Evolutionary conservation across 768 basidiomycete species (phyloP), one percentile per base, ranked within the genome.

Genomic region (Russula brevipes): DNA sequence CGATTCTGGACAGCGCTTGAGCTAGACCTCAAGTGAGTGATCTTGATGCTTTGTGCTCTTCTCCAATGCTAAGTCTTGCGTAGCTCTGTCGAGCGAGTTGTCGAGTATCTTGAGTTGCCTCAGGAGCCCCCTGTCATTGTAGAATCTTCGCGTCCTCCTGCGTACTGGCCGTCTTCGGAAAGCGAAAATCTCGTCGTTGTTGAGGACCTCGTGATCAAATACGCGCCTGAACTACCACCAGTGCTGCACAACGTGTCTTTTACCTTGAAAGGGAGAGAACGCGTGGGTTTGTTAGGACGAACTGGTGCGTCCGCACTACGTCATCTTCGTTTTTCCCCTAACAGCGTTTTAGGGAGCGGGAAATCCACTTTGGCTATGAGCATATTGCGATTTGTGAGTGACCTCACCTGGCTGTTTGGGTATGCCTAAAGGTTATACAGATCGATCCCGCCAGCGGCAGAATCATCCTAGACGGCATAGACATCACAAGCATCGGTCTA

Each of bases 311-410:
- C 19, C 6, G 24, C 19, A 16, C 35, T 31, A 39, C 30, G 47
- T 44, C 52, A 9, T 6, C 14, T 44, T 63, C 36, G 45, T n/a
- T 4, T 11, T 55, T 16, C 54, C 50, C 63, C 17, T 66, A 54
- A 59, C 36, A 41, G 33, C 19, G 35, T 59, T 33, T 36, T 58
- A 81, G 87, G 88, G 4, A 89, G 87, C 65, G 89, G 89, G 14
- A 91, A 91, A 73, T 87, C 85, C 17, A 93, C 91, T 0, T 77
- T 95, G 56, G 91, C 91, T 0, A 91, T 91, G 89, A 88, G 88
- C 69, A 77, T 95, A 16, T 74, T 95, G 56, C 83, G 91, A 67
- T 94, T 95, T 69, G 86, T 87, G 68, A 57, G 85, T 78, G 33
- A 55, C 14, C 36, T 46, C 30, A 31, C 19, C 14, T 17, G 42